Evolutionary conservation across 2,329 filamentous ascomycete species (phyloP).

Genomic region (Penicillium sp.): DNA sequence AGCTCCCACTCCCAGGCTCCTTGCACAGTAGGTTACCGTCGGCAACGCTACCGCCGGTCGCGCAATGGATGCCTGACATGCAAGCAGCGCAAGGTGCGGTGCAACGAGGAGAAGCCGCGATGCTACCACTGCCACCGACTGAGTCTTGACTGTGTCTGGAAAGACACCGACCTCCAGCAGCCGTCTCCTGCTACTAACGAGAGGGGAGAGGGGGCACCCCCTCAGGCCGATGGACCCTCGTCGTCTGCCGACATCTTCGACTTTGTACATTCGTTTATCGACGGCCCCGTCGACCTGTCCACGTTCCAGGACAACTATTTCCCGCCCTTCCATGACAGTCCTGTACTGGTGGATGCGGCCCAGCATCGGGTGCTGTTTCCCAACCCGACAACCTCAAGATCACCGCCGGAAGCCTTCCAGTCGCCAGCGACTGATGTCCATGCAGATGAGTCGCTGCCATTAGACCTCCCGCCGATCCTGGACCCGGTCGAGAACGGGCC

Average conservation of each 20-base stretch:
- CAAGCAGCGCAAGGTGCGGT: slow-evolving; percentile 3
- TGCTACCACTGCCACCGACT: slow-evolving; percentile 4
- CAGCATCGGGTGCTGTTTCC: not conserved
- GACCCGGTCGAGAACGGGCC: slow-evolving; percentile 5
- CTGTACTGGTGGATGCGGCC: not conserved
- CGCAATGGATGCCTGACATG: slow-evolving; percentile 3
- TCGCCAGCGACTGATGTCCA: not conserved
- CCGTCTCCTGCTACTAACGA: not conserved
- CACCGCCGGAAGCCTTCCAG: not conserved
- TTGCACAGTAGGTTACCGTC: no score
- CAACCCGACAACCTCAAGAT: not conserved
- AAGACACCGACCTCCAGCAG: not conserved
- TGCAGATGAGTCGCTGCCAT: not conserved
- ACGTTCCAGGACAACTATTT: not conserved
- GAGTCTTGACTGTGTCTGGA: slow-evolving; percentile 7
- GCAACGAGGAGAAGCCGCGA: slow-evolving; percentile 1
- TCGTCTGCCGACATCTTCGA: not conserved
- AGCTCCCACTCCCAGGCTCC: no score
- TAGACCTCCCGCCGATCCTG: not conserved
- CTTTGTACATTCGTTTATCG: not conserved
- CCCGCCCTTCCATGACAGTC: not conserved
- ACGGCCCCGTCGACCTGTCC: not conserved
- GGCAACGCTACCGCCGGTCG: not conserved
- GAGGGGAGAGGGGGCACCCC: no score
- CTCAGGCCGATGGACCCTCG: not conserved